Evolutionary conservation across 2,329 filamentous ascomycete species (phyloP), one percentile per base, ranked within the genome.

Genomic region (Epicoccum sorghinum): DNA sequence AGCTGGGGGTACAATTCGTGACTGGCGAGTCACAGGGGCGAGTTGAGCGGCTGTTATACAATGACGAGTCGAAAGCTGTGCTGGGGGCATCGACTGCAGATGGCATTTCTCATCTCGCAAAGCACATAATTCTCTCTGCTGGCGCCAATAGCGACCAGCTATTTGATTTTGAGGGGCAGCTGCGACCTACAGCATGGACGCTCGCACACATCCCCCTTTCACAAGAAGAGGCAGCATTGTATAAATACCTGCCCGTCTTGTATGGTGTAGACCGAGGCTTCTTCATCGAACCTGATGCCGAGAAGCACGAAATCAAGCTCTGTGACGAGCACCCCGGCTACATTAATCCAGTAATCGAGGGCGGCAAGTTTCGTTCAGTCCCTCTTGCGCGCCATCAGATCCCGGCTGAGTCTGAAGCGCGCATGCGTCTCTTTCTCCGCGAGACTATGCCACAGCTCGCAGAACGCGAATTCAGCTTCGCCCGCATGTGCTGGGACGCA

Each of bases 301-400:
- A 79, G 35, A 75, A 70, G 2, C 71, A 75, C 38, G 75, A 81
- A 53, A 68, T 82, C 13, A 82, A 82, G 59, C 73, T 82, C 42
- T 80, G 83, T 63, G 82, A 85, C 57, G 82, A 85, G 59, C 82
- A 84, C 53, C 82, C 82, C 0, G 82, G 82, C 3, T 85, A 84
- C 57, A 80, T 78, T 50, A 83, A 84, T 53, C 79, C 77, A 38
- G 58, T 78, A 8, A 50, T 55, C 5, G 36, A 43, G 13, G 63
- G 71, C 25, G 72, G 68, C 7, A 64, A 72, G 23, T 59, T 64
- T 29, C 62, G 65, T 18, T 79, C 75, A 6, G 55, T 76, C 0
- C 77, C 78, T 0, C 78, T 81, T 48, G 69, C 75, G 1, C 75
- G 69, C 38, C 69, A 78, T 22, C 76, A 80, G 44, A 77, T 81